Base-by-base conservation (phyloP, 805 yeast species). In the Jamesozyma hellenica region DNA sequence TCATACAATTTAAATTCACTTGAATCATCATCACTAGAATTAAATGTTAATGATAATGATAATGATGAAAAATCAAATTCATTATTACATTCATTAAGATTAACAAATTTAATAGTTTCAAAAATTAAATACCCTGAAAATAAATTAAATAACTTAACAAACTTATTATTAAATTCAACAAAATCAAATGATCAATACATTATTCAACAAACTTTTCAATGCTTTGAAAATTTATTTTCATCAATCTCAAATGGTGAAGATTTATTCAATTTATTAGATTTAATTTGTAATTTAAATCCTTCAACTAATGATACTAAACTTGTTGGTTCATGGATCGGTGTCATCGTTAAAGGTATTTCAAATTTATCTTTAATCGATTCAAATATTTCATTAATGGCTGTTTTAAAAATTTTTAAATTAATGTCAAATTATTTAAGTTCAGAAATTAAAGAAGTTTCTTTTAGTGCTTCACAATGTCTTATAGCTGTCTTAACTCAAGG, bases 241-340 rank as follows among this genome's bases (percentile, higher is more conserved):
- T 48, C 57, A 12, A 46, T 55, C 42, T 50, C 52, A 6, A 50
- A 51, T 14, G 82, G 82, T 44, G 69, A 74, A 25, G 82, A 77
- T 30, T 79, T 76, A 49, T 80, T 82, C 48, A 72, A 67, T 40
- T 78, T 86, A 10, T 64, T 86, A 43, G 75, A 81, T 49, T 73
- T 83, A 34, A 75, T 92, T 33, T 74, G 84, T 50, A 82, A 82
- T 44, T 68, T 88, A 54, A 79, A 78, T 49, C 98, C 98, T 4
- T 71, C 95, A 1, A 58, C 74, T 17, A 82, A 79, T 50, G 97
- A 92, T 55, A 70, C 80, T 25, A 88, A 86, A 58, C 70, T 92
- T 48, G 86, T 90, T 2, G 95, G 94, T 12, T 75, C 96, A 11
- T 92, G 98, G 98, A 71, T 87, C 32, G 95, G 96, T 1, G 94